These are phyloP conservation scores for Aspergillus incahuasiensis DNA, from an alignment of 495 filamentous ascomycete genomes.

Conservation along the genomic window DNA sequence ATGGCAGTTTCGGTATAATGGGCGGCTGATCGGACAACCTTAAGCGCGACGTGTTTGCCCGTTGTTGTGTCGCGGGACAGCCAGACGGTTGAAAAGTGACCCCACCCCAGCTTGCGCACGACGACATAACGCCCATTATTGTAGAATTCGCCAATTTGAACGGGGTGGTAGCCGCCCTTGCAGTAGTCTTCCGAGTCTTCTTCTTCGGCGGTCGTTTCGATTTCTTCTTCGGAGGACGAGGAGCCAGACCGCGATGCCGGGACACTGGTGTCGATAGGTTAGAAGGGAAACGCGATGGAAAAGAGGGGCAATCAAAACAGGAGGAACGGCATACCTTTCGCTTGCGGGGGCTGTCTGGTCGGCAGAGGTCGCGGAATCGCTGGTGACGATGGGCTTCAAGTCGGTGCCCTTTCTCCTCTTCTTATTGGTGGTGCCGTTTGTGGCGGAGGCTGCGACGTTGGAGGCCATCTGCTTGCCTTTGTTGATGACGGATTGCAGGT, in stretches of 20 bases:
- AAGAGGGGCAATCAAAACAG: conserved; percentile 7
- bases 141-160: conserved; percentile 89
- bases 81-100: conserved; percentile 99
- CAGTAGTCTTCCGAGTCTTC: conserved; percentile 99
- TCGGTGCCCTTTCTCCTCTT: conserved; percentile 84
- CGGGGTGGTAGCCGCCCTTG: conserved; percentile 97
- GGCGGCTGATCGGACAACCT: conserved; percentile 93
- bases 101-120: conserved; percentile 96
- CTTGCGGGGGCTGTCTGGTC: conserved; percentile 39
- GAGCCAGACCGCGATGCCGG: conserved; percentile 70
- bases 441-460: conserved; percentile 50
- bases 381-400: conserved; percentile 86
- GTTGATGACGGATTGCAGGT: conserved; percentile 69
- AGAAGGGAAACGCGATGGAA: conserved; percentile 18
- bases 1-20: conserved; percentile 99
- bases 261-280: conserved; percentile 28
- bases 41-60: conserved; percentile 92
- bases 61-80: conserved; percentile 86
- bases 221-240: conserved; percentile 78
- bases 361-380: conserved; percentile 49
- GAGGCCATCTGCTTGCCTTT: conserved; percentile 71
- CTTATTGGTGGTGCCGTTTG: conserved; percentile 65
- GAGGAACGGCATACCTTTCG: conserved; percentile 46
- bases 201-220: conserved; percentile 93
- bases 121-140: conserved; percentile 97